Percentiles rank a stretch among this genome's conserved stretches.
phyloP scores from a whole-genome alignment of 306 rosid species.

The Hippophae tibetana region DNA sequence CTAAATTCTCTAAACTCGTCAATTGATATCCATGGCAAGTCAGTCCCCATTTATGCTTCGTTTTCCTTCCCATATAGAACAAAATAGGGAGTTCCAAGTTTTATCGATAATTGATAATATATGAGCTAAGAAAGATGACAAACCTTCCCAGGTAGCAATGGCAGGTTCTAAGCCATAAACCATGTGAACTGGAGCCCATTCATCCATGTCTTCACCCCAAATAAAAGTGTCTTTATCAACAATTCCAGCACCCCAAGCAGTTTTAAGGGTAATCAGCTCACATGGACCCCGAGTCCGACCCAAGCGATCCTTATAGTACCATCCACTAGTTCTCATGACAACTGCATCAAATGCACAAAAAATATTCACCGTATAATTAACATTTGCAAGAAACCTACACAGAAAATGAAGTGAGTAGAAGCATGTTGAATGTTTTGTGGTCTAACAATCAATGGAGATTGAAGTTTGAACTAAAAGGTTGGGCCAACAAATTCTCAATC shows the following conservation, averaged over 20 bases:
- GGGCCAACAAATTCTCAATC: not conserved
- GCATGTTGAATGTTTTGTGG: not conserved
- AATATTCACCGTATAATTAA: not conserved
- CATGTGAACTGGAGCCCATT: slow-evolving; percentile 94
- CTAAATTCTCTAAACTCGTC: not conserved
- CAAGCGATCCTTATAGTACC: slow-evolving; percentile 78
- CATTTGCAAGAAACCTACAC: not conserved
- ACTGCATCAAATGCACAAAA: slow-evolving; percentile 25
- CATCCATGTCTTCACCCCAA: slow-evolving; percentile 99
- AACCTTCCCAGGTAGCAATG: slow-evolving; percentile 97
- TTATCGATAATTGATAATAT: slow-evolving; percentile 3
- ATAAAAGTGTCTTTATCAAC: slow-evolving; percentile 90
- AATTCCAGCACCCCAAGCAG: slow-evolving; percentile 91
- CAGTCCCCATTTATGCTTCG: too few relatives aligned
- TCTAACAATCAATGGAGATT: not conserved
- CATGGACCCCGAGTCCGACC: slow-evolving; percentile 84
- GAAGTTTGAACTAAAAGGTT: not conserved
- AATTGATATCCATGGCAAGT: not conserved
- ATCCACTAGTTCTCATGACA: slow-evolving; percentile 82
- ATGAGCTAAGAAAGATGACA: slow-evolving; percentile 13
- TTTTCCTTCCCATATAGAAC: not conserved
- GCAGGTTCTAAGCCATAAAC: slow-evolving; percentile 91
- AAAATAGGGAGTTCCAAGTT: not conserved
- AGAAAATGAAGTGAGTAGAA: not conserved
- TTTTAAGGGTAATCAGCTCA: slow-evolving; percentile 64